phyloP scores from a whole-genome alignment of 768 basidiomycete species.

The Tricholoma flavovirens region DNA sequence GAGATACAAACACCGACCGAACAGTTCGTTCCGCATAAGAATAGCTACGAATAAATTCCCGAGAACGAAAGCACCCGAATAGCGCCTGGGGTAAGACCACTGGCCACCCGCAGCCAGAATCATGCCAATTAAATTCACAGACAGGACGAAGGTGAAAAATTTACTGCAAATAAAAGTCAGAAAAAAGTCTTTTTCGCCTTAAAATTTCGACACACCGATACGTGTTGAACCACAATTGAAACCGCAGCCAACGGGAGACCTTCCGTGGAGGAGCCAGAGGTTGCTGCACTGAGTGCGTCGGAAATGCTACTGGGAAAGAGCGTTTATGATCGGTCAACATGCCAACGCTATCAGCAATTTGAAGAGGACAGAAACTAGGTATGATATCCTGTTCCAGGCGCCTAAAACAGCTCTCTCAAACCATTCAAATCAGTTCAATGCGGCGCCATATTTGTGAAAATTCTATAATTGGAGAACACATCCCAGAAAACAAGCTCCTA shows the following conservation, averaged over 20 bases:
- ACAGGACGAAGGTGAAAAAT: slow-evolving; percentile 61
- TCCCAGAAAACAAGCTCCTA: not conserved
- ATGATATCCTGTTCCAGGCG: not conserved
- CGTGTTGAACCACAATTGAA: slow-evolving; percentile 73
- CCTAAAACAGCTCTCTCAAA: not conserved
- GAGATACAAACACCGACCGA: slow-evolving; percentile 70
- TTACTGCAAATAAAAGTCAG: slow-evolving; percentile 38
- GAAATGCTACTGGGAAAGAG: not conserved
- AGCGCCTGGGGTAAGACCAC: slow-evolving; percentile 63
- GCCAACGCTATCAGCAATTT: not conserved
- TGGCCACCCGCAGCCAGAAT: slow-evolving; percentile 53
- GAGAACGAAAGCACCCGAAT: slow-evolving; percentile 68
- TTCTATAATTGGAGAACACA: not conserved
- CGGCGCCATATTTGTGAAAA: not conserved
- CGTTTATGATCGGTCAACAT: not conserved
- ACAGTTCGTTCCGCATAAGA: slow-evolving; percentile 77
- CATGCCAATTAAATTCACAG: slow-evolving; percentile 55
- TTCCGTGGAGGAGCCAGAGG: slow-evolving; percentile 28
- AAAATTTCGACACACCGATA: slow-evolving; percentile 69
- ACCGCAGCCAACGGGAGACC: slow-evolving; percentile 49
- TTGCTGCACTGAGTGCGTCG: slow-evolving; percentile 13
- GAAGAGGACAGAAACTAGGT: not conserved
- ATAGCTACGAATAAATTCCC: slow-evolving; percentile 72
- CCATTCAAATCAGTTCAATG: not conserved
- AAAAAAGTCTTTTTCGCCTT: not conserved